Evolutionary conservation across 2,329 filamentous ascomycete genomes (phyloP).

Genomic region (Exophiala bonariae): DNA sequence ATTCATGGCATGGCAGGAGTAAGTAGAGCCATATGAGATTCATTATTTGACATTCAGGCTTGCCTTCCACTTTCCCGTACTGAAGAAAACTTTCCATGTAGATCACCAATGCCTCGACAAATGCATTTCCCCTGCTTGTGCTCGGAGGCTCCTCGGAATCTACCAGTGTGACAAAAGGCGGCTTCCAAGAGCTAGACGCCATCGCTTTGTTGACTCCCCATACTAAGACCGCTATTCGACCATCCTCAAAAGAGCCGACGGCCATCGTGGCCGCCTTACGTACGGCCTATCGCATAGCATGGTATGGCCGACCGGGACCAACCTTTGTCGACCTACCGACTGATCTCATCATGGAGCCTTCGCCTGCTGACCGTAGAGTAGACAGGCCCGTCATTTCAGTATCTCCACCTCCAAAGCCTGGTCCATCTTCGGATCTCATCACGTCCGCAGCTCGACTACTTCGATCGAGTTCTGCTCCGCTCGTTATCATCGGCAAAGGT

Average conservation of each 20-base stretch:
- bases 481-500: constrained; percentile 58
- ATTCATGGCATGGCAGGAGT: constrained; percentile 59
- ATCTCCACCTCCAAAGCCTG: constrained; percentile 41
- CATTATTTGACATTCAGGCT: constrained; percentile 4
- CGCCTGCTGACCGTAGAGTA: constrained; percentile 15
- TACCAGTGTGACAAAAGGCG: constrained; percentile 52
- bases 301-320: constrained; percentile 55
- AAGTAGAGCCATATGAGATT: constrained; percentile 29
- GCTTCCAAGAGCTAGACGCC: constrained; percentile 60
- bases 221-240: constrained; percentile 52
- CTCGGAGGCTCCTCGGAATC: constrained; percentile 57
- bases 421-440: constrained; percentile 46
- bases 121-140: constrained; percentile 56
- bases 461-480: constrained; percentile 49
- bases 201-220: constrained; percentile 54
- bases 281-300: constrained; percentile 54
- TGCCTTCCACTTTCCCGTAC: no score
- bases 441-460: constrained; percentile 45
- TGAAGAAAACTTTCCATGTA: no score
- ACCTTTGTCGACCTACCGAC: constrained; percentile 58
- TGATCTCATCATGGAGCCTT: constrained; percentile 52
- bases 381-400: constrained; percentile 12
- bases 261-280: constrained; percentile 43
- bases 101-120: constrained; percentile 54
- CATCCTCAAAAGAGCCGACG: constrained; percentile 47